Conservation (phyloP, 805 yeast genomes). For the Komagataella ulmi region DNA sequence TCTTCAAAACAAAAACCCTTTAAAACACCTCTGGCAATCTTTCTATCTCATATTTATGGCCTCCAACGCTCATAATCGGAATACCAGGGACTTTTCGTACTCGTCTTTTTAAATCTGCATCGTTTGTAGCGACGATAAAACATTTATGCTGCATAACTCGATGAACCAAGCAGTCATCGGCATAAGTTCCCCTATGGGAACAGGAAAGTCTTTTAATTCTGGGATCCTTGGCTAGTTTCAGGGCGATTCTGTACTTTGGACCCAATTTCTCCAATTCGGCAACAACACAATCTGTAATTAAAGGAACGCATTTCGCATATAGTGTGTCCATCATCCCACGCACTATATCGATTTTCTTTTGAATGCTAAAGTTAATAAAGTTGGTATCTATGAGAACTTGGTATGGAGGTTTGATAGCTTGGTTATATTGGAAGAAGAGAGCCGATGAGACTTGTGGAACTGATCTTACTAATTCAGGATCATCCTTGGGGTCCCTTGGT, state of each 20-base stretch:
- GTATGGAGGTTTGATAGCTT: slow-evolving; percentile 95
- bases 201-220: slow-evolving; percentile 79
- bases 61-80: slow-evolving; percentile 94
- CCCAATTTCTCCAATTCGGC: slow-evolving; percentile 96
- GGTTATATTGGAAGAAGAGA: slow-evolving; percentile 85
- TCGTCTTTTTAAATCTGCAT: slow-evolving; percentile 91
- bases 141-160: slow-evolving; percentile 95
- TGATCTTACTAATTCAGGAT: slow-evolving; percentile 57
- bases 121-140: slow-evolving; percentile 94
- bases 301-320: slow-evolving; percentile 90
- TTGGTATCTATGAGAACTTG: slow-evolving; percentile 94
- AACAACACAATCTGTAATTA: slow-evolving; percentile 94
- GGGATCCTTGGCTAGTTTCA: slow-evolving; percentile 87
- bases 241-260: slow-evolving; percentile 86
- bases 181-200: slow-evolving; percentile 91
- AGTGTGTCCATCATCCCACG: slow-evolving; percentile 95
- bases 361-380: slow-evolving; percentile 92
- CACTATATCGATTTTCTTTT: slow-evolving; percentile 88
- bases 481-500: slow-evolving; percentile 20
- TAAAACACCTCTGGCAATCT: slow-evolving; percentile 89
- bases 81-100: slow-evolving; percentile 95
- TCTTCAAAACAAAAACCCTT: not conserved
- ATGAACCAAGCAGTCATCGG: slow-evolving; percentile 93
- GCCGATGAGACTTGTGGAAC: slow-evolving; percentile 95
- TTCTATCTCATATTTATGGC: slow-evolving; percentile 84